These are phyloP conservation scores for Alternaria hordeiaustralica DNA, from an alignment of 2,329 filamentous ascomycete species.

Conservation along the genomic window DNA sequence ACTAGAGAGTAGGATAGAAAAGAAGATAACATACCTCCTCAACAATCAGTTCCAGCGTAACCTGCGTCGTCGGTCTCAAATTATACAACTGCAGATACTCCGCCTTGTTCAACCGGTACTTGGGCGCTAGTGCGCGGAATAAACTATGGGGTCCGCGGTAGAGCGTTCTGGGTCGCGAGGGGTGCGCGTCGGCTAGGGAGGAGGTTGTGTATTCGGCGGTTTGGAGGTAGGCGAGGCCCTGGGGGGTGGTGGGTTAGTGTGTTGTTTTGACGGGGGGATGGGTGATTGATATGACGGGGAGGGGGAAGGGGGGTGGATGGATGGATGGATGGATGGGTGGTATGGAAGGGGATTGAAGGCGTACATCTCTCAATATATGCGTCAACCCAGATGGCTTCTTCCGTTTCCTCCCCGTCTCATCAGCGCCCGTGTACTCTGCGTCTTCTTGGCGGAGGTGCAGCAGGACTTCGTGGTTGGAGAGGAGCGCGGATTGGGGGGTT, in stretches of 20 bases:
- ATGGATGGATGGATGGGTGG: no score
- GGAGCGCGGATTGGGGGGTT: conserved; percentile 71
- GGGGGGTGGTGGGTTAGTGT: no score
- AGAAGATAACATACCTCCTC: conserved; percentile 32
- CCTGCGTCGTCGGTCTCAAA: conserved; percentile 36
- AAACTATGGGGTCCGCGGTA: conserved; percentile 43
- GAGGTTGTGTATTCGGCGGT: conserved; percentile 33
- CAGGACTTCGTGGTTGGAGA: conserved; percentile 78
- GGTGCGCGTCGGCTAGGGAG: conserved; percentile 23
- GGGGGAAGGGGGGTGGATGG: no score
- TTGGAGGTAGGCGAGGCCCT: conserved; percentile 58
- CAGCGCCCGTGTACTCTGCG: conserved; percentile 42
- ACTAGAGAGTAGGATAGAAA: no score
- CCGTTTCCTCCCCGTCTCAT: conserved; percentile 35
- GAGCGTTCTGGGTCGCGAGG: conserved; percentile 39
- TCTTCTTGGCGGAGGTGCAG: conserved; percentile 43
- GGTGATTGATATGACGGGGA: no score
- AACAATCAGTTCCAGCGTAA: conserved; percentile 44
- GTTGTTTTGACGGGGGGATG: no score
- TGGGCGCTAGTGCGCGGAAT: conserved; percentile 37
- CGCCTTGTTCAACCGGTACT: conserved; percentile 45
- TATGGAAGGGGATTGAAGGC: background rate
- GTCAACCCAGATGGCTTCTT: conserved; percentile 60
- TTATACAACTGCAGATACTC: conserved; percentile 50
- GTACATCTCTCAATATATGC: conserved; percentile 70